phyloP scores from a whole-genome alignment of 345 rosid genomes.

The Melastoma malabathricum region DNA sequence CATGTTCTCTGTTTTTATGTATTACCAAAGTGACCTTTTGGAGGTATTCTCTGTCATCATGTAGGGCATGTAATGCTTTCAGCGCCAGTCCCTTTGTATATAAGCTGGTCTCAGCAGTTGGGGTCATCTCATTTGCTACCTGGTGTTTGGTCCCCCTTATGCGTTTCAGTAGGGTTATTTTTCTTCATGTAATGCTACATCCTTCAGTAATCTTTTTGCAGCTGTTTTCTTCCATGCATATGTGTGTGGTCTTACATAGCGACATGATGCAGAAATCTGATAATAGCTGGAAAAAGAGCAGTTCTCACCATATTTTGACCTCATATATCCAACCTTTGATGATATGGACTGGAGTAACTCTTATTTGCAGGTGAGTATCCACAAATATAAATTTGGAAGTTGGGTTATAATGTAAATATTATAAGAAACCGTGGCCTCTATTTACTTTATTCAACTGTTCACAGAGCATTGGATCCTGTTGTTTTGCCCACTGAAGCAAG shows the following conservation, averaged over 20 bases:
- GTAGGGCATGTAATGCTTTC: slow-evolving; percentile 49
- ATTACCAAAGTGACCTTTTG: not conserved
- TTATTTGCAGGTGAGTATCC: slow-evolving; percentile 59
- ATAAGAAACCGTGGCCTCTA: not conserved
- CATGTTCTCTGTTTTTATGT: slow-evolving; percentile 5
- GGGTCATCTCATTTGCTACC: slow-evolving; percentile 58
- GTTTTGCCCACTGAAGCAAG: slow-evolving; percentile 63
- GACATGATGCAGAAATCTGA: slow-evolving; percentile 39
- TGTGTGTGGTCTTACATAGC: not conserved
- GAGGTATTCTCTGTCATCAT: not conserved
- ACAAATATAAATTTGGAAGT: not conserved
- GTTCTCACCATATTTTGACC: slow-evolving; percentile 31
- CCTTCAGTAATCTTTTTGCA: slow-evolving; percentile 4
- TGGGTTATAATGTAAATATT: too few relatives aligned
- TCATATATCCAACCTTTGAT: slow-evolving; percentile 83
- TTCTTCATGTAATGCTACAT: slow-evolving; percentile 32
- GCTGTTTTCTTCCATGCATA: slow-evolving; percentile 2
- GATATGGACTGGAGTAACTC: slow-evolving; percentile 71
- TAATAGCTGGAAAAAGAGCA: slow-evolving; percentile 55
- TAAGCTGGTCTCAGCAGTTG: slow-evolving; percentile 56
- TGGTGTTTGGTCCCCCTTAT: slow-evolving; percentile 80
- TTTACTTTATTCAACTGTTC: slow-evolving; percentile 8
- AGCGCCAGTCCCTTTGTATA: slow-evolving; percentile 35
- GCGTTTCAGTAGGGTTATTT: slow-evolving; percentile 33
- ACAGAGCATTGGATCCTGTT: slow-evolving; percentile 74